Evolutionary conservation across 2,329 filamentous ascomycete species (phyloP), one percentile per base, ranked within the genome.

Genomic region (Ascochyta lentis): DNA sequence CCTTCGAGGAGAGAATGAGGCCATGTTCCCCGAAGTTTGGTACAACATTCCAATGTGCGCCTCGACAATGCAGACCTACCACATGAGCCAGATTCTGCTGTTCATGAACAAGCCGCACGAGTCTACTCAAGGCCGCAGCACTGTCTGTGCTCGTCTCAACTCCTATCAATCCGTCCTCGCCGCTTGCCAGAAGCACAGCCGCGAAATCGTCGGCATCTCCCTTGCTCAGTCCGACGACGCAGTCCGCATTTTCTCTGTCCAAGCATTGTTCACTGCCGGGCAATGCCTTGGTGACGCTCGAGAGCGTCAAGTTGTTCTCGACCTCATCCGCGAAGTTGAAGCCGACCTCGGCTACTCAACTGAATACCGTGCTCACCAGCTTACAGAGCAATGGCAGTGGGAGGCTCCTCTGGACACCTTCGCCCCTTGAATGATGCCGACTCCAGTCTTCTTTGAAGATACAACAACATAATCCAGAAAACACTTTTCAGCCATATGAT

Each of bases 331-430:
- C 24, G 84, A 81, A 10, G 82, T 89, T 26, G 86, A 89, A 69
- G 75, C 72, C n/a, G 86, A 89, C 63, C 79, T 85, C 37, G 86
- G 86, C 2, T 88, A 85, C 81, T 83, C 84, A 3, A 88, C 86
- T 43, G 79, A 85, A 63, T 87, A 88, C 69, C 79, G 86, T 34
- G 81, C 85, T 24, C 75, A 81, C 58, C 81, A 85, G 60, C 70
- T 88, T 58, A 58, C 80, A 24, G 76, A 79, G 58, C 76, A 82
- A 55, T 84, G 79, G 79, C 71, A 73, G 44, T 72, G 66, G 59
- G 66, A 74, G 53, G 69, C 72, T 26, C 59, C 64, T 33, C 65
- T 72, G 39, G 56, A 60, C 19, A 51, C 59, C 24, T 60, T 68
- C 23, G 41, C 23, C 22, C 50, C 65, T 27, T 68, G 60, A 69